These are phyloP conservation scores for Cystobasidiaceae sp. DNA, from an alignment of 1,284 basidiomycete genomes.

Conservation along the genomic window DNA sequence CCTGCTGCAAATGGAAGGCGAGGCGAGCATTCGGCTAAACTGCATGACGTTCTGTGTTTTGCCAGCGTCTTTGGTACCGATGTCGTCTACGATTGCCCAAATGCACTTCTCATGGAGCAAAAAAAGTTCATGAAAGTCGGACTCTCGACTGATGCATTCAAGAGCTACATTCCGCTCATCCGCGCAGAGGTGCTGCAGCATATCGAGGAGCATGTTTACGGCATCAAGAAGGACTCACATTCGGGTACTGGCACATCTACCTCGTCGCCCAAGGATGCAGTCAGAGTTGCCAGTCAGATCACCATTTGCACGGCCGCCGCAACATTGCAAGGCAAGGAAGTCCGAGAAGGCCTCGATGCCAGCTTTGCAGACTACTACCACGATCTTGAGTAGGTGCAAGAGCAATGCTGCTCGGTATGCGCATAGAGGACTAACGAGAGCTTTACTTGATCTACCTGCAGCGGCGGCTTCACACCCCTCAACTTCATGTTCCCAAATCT, in stretches of 20 bases:
- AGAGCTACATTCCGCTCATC: constrained; percentile 85
- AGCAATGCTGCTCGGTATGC: constrained; percentile 38
- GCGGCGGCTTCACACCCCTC: constrained; percentile 60
- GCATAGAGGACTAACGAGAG: not conserved
- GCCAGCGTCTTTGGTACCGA: constrained; percentile 74
- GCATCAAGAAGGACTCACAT: constrained; percentile 9
- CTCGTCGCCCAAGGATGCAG: constrained; percentile 59
- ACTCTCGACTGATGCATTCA: constrained; percentile 85
- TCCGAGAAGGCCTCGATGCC: constrained; percentile 72
- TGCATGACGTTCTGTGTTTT: not conserved
- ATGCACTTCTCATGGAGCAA: constrained; percentile 97
- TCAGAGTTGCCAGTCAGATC: constrained; percentile 78
- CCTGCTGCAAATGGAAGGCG: no score
- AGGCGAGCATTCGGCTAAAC: no score
- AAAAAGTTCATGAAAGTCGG: constrained; percentile 78
- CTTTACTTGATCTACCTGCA: not conserved
- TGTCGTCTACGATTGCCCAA: constrained; percentile 96
- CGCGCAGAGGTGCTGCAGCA: constrained; percentile 59
- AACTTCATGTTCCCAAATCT: constrained; percentile 95
- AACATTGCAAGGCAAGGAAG: constrained; percentile 88
- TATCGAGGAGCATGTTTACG: constrained; percentile 35
- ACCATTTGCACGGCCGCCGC: constrained; percentile 91
- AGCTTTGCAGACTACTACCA: constrained; percentile 79
- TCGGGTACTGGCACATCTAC: constrained; percentile 11
- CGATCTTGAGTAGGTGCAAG: constrained; percentile 69